phyloP scores from a whole-genome alignment of 768 basidiomycete species.

The Mrakia frigida region DNA sequence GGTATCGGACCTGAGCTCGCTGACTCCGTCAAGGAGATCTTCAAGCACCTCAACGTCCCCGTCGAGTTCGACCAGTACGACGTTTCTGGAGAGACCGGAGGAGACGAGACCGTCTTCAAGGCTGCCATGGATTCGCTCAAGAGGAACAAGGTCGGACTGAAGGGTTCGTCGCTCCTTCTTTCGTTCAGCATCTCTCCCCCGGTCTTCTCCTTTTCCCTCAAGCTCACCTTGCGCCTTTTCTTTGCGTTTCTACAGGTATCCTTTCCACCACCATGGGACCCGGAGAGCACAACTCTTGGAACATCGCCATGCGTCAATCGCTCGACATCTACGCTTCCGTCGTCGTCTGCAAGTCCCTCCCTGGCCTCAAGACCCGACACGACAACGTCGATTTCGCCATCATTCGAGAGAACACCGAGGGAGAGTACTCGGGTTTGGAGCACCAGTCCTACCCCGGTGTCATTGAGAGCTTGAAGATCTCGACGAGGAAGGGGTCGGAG shows the following conservation, averaged over 20 bases:
- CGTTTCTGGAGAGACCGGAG: conserved; percentile 90
- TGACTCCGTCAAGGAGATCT: conserved; percentile 98
- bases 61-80: conserved; percentile 99
- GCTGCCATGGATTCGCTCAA: conserved; percentile 97
- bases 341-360: conserved; percentile 95
- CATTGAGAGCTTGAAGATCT: conserved; percentile 96
- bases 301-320: conserved; percentile 98
- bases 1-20: conserved; percentile 97
- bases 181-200: too few relatives aligned
- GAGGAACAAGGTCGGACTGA: conserved; percentile 94
- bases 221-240: conserved; percentile 10
- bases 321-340: conserved; percentile 99
- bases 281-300: conserved; percentile 97
- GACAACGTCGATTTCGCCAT: conserved; percentile 96
- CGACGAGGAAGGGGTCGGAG: conserved; percentile 89
- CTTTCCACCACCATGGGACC: conserved; percentile 97
- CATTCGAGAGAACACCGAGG: conserved; percentile 99
- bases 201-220: too few relatives aligned
- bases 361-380: conserved; percentile 93
- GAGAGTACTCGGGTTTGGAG: conserved; percentile 97
- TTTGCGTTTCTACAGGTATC: conserved; percentile 59
- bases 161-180: conserved; percentile 55
- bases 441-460: conserved; percentile 98
- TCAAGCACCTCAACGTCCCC: conserved; percentile 93
- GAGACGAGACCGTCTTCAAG: conserved; percentile 91